phyloP scores from a whole-genome alignment of 2,329 filamentous ascomycete genomes.

The Trematosphaeria pertusa region DNA sequence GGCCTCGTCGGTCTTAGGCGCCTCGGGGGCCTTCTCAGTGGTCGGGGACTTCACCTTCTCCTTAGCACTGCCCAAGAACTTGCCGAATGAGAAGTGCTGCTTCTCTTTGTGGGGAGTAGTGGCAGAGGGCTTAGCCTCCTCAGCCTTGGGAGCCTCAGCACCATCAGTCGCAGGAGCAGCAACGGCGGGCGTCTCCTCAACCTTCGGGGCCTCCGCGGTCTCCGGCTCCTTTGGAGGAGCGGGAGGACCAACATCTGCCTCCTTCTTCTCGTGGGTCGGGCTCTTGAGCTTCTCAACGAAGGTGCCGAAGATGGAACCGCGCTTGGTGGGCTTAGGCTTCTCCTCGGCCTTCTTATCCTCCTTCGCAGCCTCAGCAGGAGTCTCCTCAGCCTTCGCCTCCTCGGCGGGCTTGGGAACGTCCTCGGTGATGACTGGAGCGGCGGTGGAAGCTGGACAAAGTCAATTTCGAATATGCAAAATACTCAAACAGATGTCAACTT shows the following conservation, averaged over 20 bases:
- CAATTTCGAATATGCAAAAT: constrained; percentile 6
- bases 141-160: constrained; percentile 32
- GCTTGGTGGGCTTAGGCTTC: constrained; percentile 74
- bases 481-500: constrained; percentile 13
- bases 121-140: constrained; percentile 37
- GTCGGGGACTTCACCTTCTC: constrained; percentile 58
- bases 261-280: constrained; percentile 69
- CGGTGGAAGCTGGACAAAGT: constrained; percentile 29
- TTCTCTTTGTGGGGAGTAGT: constrained; percentile 56
- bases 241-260: constrained; percentile 65
- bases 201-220: constrained; percentile 45
- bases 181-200: constrained; percentile 48
- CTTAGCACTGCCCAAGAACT: constrained; percentile 56
- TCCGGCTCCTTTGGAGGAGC: constrained; percentile 56
- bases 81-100: constrained; percentile 62
- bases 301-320: constrained; percentile 81
- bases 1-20: constrained; percentile 53
- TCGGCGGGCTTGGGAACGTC: constrained; percentile 36
- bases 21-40: constrained; percentile 38
- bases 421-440: constrained; percentile 45
- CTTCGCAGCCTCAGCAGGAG: constrained; percentile 35
- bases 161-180: constrained; percentile 50
- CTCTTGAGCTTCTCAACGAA: constrained; percentile 67
- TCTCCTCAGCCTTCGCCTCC: constrained; percentile 56
- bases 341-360: constrained; percentile 55